Base-by-base conservation (phyloP, 2,329 filamentous ascomycete genomes). In the Clonostachys byssicola region DNA sequence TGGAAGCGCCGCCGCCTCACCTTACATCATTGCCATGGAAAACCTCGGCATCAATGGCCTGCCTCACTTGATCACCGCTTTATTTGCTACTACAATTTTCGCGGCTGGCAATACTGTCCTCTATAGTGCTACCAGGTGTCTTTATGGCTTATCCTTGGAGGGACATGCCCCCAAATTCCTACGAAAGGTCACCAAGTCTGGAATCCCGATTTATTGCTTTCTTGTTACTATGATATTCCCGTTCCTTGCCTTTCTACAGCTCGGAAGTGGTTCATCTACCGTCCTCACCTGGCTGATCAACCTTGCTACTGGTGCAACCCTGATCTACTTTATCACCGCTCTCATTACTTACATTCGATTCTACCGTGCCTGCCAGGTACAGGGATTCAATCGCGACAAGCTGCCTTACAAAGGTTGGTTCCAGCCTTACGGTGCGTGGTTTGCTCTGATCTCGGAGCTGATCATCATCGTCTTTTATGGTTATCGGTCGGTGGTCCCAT, bases 71-170 rank as follows among this genome's bases (percentile, higher is more conserved):
- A 83, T 92, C 72, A 92, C 92, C 64, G 87, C 82, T 13, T 82
- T 90, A 8, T 79, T 92, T 12, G 72, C 92, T 20, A 89, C 87
- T 0, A 88, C 87, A 3, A 88, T 91, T 6, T 80, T 90, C 55
- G 88, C 86, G 0, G 87, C 88, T 6, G 88, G 86, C 49, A 89
- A 88, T 67, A 86, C 85, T 13, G 88, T 88, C 66, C 76, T 91
- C 49, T 89, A 88, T 68, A 86, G 84, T 39, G 83, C 81, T 49
- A 84, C 80, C 47, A 81, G 86, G 17, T 83, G 86, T 36, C 72
- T 89, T 36, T 74, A 88, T 51, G 83, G 79, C 12, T 72, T 89
- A 14, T 82, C 85, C 34, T 69, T 81, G 40, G 81, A 85, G 47
- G 77, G 79, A 39, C 79, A 83, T 48, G 85, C 84, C 0, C 85